Evolutionary conservation across 169 alveolate genomes (phyloP).

Genomic region (Theileria orientalis): DNA sequence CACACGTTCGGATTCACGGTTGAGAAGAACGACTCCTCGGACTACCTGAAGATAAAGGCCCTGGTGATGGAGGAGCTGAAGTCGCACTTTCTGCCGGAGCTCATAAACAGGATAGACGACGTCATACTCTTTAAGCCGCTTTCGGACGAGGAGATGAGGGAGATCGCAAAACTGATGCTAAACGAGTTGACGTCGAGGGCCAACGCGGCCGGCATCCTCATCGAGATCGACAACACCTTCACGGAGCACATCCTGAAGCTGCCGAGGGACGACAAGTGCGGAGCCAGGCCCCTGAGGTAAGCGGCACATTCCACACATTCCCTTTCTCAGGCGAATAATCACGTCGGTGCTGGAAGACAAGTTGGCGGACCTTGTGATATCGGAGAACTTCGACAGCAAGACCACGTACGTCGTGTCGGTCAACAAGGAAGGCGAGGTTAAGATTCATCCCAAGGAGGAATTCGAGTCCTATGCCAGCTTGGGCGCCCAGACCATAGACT

Average conservation of each 20-base stretch:
- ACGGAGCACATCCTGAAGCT: constrained; percentile 42
- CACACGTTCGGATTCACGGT: constrained; percentile 52
- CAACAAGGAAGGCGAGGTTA: neutral
- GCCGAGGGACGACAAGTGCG: constrained; percentile 59
- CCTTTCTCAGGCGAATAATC: constrained; percentile 36
- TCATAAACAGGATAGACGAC: constrained; percentile 76
- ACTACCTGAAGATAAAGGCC: constrained; percentile 31
- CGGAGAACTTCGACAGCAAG: constrained; percentile 36
- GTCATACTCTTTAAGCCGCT: constrained; percentile 71
- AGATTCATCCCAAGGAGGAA: constrained; percentile 5
- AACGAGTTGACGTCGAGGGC: constrained; percentile 60
- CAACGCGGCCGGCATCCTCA: constrained; percentile 29
- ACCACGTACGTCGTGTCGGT: constrained; percentile 31
- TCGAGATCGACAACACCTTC: constrained; percentile 43
- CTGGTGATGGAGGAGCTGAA: constrained; percentile 58
- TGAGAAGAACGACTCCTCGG: neutral
- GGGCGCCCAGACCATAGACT: too few relatives aligned
- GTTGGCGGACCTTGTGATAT: constrained; percentile 42
- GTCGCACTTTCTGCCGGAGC: constrained; percentile 71
- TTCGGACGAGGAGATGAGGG: constrained; percentile 45
- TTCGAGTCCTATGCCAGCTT: neutral
- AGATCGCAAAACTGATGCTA: constrained; percentile 66
- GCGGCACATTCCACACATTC: constrained; percentile 7
- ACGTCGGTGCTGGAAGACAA: constrained; percentile 46
- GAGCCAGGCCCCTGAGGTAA: constrained; percentile 66